These are phyloP conservation scores for Chlorella variabilis DNA, from an alignment of 163 green algal genomes.

Conservation along the genomic window DNA sequence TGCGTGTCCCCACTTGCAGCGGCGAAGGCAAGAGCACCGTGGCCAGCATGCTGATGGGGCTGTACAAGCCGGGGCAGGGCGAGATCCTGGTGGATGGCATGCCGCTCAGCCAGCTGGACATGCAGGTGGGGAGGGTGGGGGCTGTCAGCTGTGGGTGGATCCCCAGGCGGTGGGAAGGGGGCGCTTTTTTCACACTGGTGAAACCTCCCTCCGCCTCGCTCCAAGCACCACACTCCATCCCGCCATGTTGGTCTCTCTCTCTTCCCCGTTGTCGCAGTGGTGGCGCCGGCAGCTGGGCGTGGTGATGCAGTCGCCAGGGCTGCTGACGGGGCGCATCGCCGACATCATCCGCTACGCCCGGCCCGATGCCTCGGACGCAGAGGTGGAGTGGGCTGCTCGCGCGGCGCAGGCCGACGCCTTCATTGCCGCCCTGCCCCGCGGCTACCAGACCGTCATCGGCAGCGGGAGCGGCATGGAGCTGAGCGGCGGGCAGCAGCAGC, in stretches of 20 bases:
- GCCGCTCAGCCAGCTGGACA: conserved; percentile 21
- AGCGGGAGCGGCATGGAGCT: conserved; percentile 78
- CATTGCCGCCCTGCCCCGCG: conserved; percentile 60
- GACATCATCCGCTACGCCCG: conserved; percentile 46
- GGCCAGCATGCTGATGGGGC: conserved; percentile 49
- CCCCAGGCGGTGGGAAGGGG: no score
- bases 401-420: conserved; percentile 90
- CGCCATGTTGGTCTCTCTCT: no score
- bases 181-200: no score
- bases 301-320: conserved; percentile 38
- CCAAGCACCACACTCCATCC: no score
- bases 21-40: conserved; percentile 57
- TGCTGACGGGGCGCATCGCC: conserved; percentile 31
- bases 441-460: conserved; percentile 61
- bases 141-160: not conserved
- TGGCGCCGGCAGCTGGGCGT: conserved; percentile 41
- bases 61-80: conserved; percentile 51
- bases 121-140: not conserved
- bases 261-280: no score
- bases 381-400: conserved; percentile 74
- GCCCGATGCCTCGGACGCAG: conserved; percentile 44
- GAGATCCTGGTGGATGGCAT: conserved; percentile 55
- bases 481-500: conserved; percentile 70
- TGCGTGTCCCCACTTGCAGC: not conserved
- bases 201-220: no score